Evolutionary conservation across 2,329 filamentous ascomycete species (phyloP), one percentile per base, ranked within the genome.

Genomic region (Alternaria sp.): DNA sequence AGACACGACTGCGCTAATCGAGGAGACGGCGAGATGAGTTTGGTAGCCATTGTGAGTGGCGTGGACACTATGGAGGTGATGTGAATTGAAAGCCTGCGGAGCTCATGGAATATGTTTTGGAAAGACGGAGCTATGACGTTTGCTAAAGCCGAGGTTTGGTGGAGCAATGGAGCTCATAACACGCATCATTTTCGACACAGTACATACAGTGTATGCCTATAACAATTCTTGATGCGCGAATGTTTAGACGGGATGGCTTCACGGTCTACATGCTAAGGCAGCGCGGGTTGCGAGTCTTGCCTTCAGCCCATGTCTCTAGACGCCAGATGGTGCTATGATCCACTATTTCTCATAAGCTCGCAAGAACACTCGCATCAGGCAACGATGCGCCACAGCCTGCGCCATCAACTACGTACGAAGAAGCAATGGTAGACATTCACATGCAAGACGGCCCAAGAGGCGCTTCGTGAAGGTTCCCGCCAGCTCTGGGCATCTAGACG

Each of bases 41-140:
- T 73, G 5, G 69, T 74, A 44, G 75, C 72, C 74, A 76, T 78
- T 71, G 69, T 63, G 28, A 54, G 40, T 25, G 21, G 15, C 64
- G 51, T 15, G 32, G 49, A 26, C 44, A 32, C 26, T 51, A 40
- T 64, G 47, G 45, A 36, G 57, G 54, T 47, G 61, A 54, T 17
- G 19, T 36, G 26, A 59, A 57, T 44, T 56, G 51, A 58, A 59
- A 62, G 56, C 49, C 47, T 30, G 60, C 36, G 50, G 49, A 43
- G 64, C 52, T 62, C 65, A 51, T 32, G 36, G 32, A 44, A 59
- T 26, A 40, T 50, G 50, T 52, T 59, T 50, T 45, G 56, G 50
- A 43, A 50, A 59, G 45, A 59, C 57, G 61, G 60, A 74, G 72
- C 72, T 74, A 74, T 76, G 74, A 75, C 73, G 73, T 76, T 63